Percentiles rank a stretch among this genome's conserved stretches.
Conservation (phyloP, 2,329 filamentous ascomycete species). For the Fusarium azukiicola region DNA sequence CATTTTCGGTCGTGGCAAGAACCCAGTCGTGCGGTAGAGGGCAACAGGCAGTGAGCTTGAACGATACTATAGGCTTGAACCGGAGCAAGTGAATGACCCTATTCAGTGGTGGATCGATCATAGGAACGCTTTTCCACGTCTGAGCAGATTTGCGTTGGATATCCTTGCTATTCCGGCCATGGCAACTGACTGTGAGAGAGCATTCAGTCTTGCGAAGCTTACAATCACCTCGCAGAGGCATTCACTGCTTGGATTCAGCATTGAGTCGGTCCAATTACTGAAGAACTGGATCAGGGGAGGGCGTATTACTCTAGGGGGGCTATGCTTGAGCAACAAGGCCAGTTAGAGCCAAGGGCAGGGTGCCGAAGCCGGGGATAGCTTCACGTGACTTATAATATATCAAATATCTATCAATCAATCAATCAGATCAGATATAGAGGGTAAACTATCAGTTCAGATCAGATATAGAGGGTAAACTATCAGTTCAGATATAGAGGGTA, state of each 20-base stretch:
- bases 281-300: background rate
- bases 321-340: background rate
- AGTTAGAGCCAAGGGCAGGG: slow-evolving; percentile 1
- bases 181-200: background rate
- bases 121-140: background rate
- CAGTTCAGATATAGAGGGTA: slow-evolving; percentile 23
- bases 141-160: background rate
- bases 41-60: no score
- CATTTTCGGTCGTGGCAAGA: no score
- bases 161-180: background rate
- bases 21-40: no score
- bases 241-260: background rate
- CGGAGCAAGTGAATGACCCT: background rate
- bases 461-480: no score
- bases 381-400: slow-evolving; percentile 23
- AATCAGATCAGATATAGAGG: slow-evolving; percentile 27
- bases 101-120: background rate
- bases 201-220: background rate
- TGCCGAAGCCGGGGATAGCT: slow-evolving; percentile 13
- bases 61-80: background rate
- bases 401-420: slow-evolving; percentile 29
- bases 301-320: background rate
- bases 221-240: background rate
- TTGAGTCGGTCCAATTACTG: background rate
- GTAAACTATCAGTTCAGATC: slow-evolving; percentile 27